Percentiles rank a stretch among this genome's conserved stretches.
These are phyloP conservation scores for Lonicera japonica DNA, from an alignment of 129 eudicot genomes.

Conservation along the genomic window DNA sequence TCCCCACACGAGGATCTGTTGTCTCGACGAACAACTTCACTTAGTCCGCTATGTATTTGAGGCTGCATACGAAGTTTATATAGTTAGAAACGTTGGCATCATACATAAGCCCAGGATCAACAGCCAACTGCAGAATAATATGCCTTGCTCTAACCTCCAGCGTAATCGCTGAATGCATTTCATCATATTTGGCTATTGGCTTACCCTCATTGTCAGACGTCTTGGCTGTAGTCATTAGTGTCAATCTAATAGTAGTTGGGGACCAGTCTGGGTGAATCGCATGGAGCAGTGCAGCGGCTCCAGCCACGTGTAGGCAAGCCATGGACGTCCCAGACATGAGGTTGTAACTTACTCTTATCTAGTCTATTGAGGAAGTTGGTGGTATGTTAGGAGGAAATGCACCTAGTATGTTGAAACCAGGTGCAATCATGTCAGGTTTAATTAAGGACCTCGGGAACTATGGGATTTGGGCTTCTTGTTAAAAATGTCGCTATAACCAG, in stretches of 20 bases:
- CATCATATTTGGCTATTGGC: not conserved
- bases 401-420: slow-evolving; percentile 1
- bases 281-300: not conserved
- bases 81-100: not conserved
- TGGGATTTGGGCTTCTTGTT: not conserved
- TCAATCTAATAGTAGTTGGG: not conserved
- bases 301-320: slow-evolving; percentile 1
- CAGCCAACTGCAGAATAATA: not conserved
- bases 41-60: not conserved
- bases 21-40: not conserved
- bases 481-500: not conserved
- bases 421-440: slow-evolving; percentile 8
- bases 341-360: not conserved
- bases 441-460: slow-evolving; percentile 5
- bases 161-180: not conserved
- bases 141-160: not conserved
- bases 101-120: not conserved
- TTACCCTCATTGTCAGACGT: not conserved
- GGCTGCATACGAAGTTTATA: not conserved
- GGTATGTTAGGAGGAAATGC: not conserved
- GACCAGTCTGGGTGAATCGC: not conserved
- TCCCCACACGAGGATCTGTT: too few species aligned
- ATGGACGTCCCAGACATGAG: not conserved
- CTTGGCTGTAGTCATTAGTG: not conserved
- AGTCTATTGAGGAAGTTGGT: not conserved